These are phyloP conservation scores for Colletotrichum noveboracense DNA, from an alignment of 2,329 filamentous ascomycete genomes.

Conservation along the genomic window DNA sequence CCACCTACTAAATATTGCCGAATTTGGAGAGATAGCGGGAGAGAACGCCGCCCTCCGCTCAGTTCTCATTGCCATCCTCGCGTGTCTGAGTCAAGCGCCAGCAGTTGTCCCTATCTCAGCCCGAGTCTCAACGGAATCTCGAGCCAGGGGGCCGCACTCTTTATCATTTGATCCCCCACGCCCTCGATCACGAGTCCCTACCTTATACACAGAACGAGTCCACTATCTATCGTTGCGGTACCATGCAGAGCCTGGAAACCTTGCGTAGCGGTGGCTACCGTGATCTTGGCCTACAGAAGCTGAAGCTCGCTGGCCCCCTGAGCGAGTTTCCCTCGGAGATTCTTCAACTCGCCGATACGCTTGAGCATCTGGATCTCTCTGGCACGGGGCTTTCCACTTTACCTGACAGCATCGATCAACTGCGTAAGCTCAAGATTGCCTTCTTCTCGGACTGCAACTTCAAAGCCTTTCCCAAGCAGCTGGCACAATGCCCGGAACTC, in stretches of 20 bases:
- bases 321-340: constrained; percentile 43
- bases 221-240: background rate
- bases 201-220: background rate
- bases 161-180: background rate
- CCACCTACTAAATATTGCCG: background rate
- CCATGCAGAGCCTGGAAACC: constrained; percentile 35
- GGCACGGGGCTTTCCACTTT: constrained; percentile 45
- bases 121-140: background rate
- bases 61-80: background rate
- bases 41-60: background rate
- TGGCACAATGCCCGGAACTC: constrained; percentile 47
- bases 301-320: constrained; percentile 40
- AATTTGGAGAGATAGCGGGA: background rate
- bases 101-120: background rate
- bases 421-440: constrained; percentile 49
- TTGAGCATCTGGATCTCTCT: constrained; percentile 54
- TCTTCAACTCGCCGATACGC: constrained; percentile 41
- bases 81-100: background rate
- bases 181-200: background rate
- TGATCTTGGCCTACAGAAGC: constrained; percentile 29
- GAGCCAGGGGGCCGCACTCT: background rate
- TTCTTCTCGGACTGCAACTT: constrained; percentile 54
- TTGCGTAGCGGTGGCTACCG: constrained; percentile 37
- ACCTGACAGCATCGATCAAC: constrained; percentile 40
- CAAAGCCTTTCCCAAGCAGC: constrained; percentile 42